Evolutionary conservation across 1,139 yeast genomes (phyloP).

Genomic region (Suhomyces guaymorum): DNA sequence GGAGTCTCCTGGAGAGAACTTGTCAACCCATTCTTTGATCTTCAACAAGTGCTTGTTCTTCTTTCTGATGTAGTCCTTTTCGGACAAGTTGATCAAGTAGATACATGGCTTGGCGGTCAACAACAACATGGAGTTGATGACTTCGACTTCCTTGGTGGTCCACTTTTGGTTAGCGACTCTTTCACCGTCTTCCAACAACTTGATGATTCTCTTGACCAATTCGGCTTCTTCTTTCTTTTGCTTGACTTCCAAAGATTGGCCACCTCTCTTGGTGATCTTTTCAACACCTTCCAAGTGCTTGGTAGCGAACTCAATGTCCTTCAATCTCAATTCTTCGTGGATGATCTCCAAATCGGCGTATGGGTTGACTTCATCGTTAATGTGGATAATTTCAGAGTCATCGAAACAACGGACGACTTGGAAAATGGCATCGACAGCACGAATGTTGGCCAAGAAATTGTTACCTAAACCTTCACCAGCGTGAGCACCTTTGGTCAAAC

Average conservation of each 20-base stretch:
- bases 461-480: constrained; percentile 98
- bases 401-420: constrained; percentile 98
- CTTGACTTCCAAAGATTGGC: constrained; percentile 93
- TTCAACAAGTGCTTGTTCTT: constrained; percentile 91
- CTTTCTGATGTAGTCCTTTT: constrained; percentile 92
- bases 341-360: constrained; percentile 92
- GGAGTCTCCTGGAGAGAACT: constrained; percentile 88
- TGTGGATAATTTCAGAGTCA: constrained; percentile 96
- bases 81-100: constrained; percentile 90
- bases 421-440: constrained; percentile 97
- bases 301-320: constrained; percentile 93
- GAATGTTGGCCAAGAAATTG: constrained; percentile 93
- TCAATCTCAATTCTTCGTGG: constrained; percentile 87
- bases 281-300: constrained; percentile 87
- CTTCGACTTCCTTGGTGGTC: constrained; percentile 88
- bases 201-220: constrained; percentile 74
- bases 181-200: constrained; percentile 75
- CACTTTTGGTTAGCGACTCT: constrained; percentile 91
- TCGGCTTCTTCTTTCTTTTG: constrained; percentile 90
- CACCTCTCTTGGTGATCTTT: constrained; percentile 89
- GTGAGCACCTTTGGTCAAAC: constrained; percentile 95
- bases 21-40: constrained; percentile 97
- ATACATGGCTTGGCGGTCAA: constrained; percentile 96
- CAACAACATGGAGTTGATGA: constrained; percentile 81
- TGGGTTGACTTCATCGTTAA: constrained; percentile 97